Evolutionary conservation across 2,329 filamentous ascomycete genomes (phyloP).

Genomic region (Colletotrichum liaoningense): DNA sequence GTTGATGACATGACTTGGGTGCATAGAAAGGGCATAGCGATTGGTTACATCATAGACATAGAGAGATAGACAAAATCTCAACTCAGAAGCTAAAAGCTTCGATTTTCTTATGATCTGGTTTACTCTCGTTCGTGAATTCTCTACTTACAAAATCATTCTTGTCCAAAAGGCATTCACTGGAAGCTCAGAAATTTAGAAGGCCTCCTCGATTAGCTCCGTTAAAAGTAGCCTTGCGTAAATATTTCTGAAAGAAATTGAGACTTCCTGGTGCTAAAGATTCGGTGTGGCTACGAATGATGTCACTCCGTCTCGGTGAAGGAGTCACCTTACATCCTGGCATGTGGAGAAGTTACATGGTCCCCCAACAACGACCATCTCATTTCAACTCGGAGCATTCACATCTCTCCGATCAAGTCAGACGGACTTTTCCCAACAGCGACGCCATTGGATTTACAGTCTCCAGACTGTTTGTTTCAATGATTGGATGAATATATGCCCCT

Average conservation of each 20-base stretch:
- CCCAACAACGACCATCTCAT: neutral
- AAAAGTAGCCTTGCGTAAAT: neutral
- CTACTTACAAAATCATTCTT: too few species aligned
- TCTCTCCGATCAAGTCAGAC: neutral
- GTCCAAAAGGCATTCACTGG: too few species aligned
- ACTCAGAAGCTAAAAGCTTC: neutral
- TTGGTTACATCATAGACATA: conserved; percentile 30
- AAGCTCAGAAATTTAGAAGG: too few species aligned
- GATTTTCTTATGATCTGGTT: neutral
- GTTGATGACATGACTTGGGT: conserved; percentile 28
- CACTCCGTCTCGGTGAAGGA: neutral
- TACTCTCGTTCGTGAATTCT: neutral
- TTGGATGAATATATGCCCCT: neutral
- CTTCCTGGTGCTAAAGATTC: neutral
- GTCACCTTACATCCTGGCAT: neutral
- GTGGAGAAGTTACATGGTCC: neutral
- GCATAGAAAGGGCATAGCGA: conserved; percentile 29
- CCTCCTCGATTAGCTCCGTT: too few species aligned
- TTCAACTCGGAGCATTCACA: neutral
- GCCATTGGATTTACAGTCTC: neutral
- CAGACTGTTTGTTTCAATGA: neutral
- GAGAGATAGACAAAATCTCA: conserved; percentile 16
- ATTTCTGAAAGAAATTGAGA: neutral
- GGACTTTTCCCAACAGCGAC: neutral
- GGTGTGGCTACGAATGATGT: conserved; percentile 11